Conservation (phyloP, 179 eudicot species). For the Amaranthus tricolor region DNA sequence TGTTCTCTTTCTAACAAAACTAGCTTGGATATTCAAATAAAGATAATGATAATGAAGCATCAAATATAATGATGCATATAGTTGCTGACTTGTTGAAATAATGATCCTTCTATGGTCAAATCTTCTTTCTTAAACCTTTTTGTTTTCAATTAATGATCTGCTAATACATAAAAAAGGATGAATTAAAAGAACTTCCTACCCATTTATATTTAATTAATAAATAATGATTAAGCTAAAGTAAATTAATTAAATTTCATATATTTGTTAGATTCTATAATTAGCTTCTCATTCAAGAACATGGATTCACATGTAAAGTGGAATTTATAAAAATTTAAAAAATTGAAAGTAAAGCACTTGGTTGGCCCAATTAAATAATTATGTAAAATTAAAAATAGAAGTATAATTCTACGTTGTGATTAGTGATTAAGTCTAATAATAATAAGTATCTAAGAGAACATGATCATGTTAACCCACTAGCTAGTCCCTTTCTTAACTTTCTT, state of each 20-base stretch:
- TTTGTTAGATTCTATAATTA: constrained; percentile 26
- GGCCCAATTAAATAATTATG: constrained; percentile 1
- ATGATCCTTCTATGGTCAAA: too few species aligned
- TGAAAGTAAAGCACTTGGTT: constrained; percentile 13
- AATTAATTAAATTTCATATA: not conserved
- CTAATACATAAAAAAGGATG: too few species aligned
- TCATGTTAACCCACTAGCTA: constrained; percentile 24
- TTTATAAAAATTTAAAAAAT: constrained; percentile 21
- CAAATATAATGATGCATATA: too few species aligned
- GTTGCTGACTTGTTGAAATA: too few species aligned
- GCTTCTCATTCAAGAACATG: constrained; percentile 26
- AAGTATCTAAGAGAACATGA: constrained; percentile 33
- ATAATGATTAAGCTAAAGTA: too few species aligned
- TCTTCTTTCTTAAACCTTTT: too few species aligned
- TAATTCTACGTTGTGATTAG: constrained; percentile 19
- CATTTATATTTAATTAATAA: too few species aligned
- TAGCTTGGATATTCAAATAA: too few species aligned
- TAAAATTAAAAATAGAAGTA: not conserved
- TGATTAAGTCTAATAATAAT: constrained; percentile 32
- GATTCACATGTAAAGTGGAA: constrained; percentile 28
- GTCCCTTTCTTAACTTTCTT: constrained; percentile 3
- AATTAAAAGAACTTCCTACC: too few species aligned
- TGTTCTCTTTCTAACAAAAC: too few species aligned
- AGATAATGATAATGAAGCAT: too few species aligned
- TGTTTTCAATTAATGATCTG: too few species aligned